Conservation (phyloP, 352 stramenopile genomes). For the Phytopythium mirpurense region DNA sequence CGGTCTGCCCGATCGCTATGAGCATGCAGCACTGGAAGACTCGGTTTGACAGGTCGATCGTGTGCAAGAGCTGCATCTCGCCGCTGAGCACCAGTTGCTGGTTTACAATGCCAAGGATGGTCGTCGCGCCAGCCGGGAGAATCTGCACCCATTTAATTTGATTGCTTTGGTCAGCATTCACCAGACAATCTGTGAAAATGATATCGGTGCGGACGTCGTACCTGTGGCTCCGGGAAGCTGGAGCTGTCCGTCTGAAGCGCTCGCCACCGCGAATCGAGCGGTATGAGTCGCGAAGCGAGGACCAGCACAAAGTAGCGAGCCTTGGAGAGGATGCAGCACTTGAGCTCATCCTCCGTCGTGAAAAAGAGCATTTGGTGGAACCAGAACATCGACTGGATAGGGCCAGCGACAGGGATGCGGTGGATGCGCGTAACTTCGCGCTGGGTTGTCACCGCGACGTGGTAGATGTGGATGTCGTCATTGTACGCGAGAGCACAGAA, state of each 20-base stretch:
- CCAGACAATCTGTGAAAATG: no score
- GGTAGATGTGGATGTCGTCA: slow-evolving; percentile 39
- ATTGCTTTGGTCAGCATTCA: no score
- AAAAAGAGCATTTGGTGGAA: slow-evolving; percentile 71
- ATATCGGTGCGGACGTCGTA: no score
- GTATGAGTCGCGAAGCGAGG: slow-evolving; percentile 36
- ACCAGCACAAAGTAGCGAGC: slow-evolving; percentile 52
- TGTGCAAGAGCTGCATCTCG: slow-evolving; percentile 37
- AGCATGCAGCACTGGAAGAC: slow-evolving; percentile 67
- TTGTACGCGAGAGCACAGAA: slow-evolving; percentile 62
- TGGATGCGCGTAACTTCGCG: slow-evolving; percentile 38
- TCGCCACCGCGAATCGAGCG: slow-evolving; percentile 1
- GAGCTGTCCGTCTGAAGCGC: slow-evolving; percentile 11
- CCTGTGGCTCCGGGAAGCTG: slow-evolving; percentile 42
- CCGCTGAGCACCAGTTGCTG: slow-evolving; percentile 48
- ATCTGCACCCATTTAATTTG: slow-evolving; percentile 19
- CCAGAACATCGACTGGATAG: slow-evolving; percentile 48
- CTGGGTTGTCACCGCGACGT: slow-evolving; percentile 17
- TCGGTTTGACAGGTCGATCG: slow-evolving; percentile 52
- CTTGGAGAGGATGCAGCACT: slow-evolving; percentile 58
- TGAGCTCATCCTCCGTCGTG: slow-evolving; percentile 47
- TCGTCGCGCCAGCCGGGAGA: slow-evolving; percentile 33
- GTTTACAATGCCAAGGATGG: slow-evolving; percentile 43
- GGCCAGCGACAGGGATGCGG: slow-evolving; percentile 40
- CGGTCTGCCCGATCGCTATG: slow-evolving; percentile 41